Base-by-base conservation (phyloP, 2,329 filamentous ascomycete species). In the Talaromyces funiculosus region DNA sequence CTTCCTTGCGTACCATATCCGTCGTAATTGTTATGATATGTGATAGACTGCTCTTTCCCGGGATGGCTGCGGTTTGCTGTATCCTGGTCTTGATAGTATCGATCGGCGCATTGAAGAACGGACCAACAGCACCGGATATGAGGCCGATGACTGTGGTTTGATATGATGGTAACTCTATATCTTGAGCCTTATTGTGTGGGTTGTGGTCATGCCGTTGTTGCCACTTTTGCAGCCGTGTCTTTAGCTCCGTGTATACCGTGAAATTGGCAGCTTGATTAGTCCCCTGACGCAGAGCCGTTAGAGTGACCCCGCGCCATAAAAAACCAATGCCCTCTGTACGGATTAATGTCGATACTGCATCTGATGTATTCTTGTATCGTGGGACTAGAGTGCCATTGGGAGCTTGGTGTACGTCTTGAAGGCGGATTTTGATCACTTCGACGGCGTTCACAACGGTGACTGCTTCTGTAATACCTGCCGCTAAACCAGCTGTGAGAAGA, bases 251-350 rank as follows among this genome's bases (percentile, higher is more conserved):
- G 80, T 99, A 99, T 10, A 94, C 93, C 12, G 93, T 97, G 81
- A 99, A 99, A 82, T 99, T 99, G 76, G 93, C 92, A 51, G 94
- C 94, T 81, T 99, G 94, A 79, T 99, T 99, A 64, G 89, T 91
- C 65, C 94, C 94, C 81, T 99, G 94, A 61, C 94, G 85, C 68
- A 97, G 82, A 0, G 93, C 94, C 2, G 94, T 99, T 62, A 99
- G 82, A 31, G 89, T 91, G 4, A 99, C 93, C 73, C 94, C 94
- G 62, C 94, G 89, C 79, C 96, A 99, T 35, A 99, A 79, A 7
- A 92, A 90, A 58, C 90, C 86, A 66, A 89, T 74, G 0, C 94
- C 94, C 76, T 99, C 94, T 78, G 99, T 94, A 68, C 86, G 87
- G 38, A 97, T 80, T 60, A 99, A 91, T 4, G 92, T 97, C 79